Conservation (phyloP, 306 rosid species). For the Glycyrrhiza uralensis region DNA sequence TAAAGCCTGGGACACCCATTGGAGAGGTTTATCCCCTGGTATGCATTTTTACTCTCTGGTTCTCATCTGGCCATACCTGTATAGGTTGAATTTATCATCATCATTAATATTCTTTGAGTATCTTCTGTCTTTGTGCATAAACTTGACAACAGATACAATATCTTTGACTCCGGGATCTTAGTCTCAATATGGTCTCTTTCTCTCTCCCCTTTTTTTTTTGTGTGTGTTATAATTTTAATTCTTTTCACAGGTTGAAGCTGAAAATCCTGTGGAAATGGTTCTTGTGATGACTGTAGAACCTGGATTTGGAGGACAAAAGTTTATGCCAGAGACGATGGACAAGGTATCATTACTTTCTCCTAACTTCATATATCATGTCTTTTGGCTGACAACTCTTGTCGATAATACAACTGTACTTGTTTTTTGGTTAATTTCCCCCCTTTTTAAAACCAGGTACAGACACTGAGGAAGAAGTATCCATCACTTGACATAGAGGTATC, state of each 20-base stretch:
- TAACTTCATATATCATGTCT: not conserved
- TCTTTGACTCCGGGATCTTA: not conserved
- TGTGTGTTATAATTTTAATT: slow-evolving; percentile 5
- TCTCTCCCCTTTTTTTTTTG: too few species aligned
- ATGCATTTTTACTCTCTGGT: not conserved
- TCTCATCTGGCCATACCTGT: not conserved
- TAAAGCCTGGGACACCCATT: slow-evolving; percentile 77
- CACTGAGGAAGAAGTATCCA: slow-evolving; percentile 85
- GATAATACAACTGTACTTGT: not conserved
- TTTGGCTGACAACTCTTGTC: slow-evolving; percentile 15
- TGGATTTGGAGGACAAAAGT: slow-evolving; percentile 98
- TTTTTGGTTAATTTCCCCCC: not conserved
- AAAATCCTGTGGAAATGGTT: slow-evolving; percentile 89
- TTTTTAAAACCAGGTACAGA: slow-evolving; percentile 59
- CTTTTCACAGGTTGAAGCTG: slow-evolving; percentile 70
- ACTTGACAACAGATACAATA: not conserved
- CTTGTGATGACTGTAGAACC: slow-evolving; percentile 99
- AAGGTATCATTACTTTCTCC: slow-evolving; percentile 46
- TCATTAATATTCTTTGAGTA: not conserved
- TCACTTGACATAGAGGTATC: slow-evolving; percentile 85
- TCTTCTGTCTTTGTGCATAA: not conserved
- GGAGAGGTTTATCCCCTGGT: slow-evolving; percentile 92
- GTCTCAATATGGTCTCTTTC: not conserved
- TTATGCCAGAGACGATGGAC: slow-evolving; percentile 88
- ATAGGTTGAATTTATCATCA: not conserved